Evolutionary conservation across 2,329 filamentous ascomycete species (phyloP).

Genomic region (Botrytis squamosa): DNA sequence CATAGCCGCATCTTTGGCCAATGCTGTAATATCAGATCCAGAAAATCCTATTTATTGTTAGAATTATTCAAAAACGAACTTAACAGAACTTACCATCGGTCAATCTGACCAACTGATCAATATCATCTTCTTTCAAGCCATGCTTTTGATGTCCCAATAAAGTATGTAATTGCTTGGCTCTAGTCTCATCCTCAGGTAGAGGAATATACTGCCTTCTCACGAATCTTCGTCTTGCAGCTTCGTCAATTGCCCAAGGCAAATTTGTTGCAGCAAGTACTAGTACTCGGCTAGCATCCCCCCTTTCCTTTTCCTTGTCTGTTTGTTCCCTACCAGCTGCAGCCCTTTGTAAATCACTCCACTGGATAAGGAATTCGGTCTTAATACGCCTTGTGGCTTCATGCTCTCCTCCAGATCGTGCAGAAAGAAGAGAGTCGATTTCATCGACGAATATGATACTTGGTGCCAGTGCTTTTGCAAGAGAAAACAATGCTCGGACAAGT

Average conservation of each 20-base stretch:
- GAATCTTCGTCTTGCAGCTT: slow-evolving; percentile 86
- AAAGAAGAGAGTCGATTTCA: slow-evolving; percentile 93
- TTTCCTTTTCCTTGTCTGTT: slow-evolving; percentile 62
- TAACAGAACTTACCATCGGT: slow-evolving; percentile 57
- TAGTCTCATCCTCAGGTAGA: slow-evolving; percentile 79
- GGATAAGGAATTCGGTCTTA: slow-evolving; percentile 96
- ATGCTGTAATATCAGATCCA: slow-evolving; percentile 91
- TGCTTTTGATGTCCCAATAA: slow-evolving; percentile 80
- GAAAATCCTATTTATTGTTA: slow-evolving; percentile 71
- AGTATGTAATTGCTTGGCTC: slow-evolving; percentile 74
- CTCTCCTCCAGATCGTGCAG: slow-evolving; percentile 79
- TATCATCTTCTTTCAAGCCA: slow-evolving; percentile 64
- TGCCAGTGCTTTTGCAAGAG: slow-evolving; percentile 81
- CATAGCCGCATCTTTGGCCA: slow-evolving; percentile 98
- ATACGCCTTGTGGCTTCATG: slow-evolving; percentile 91
- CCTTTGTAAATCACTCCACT: slow-evolving; percentile 92
- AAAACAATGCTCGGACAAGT: slow-evolving; percentile 87
- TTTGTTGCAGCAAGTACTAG: slow-evolving; percentile 95
- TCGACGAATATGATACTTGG: slow-evolving; percentile 98
- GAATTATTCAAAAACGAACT: not conserved
- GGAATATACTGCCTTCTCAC: slow-evolving; percentile 95
- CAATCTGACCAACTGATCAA: slow-evolving; percentile 69
- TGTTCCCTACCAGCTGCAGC: slow-evolving; percentile 84
- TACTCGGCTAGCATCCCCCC: slow-evolving; percentile 81
- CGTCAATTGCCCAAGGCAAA: slow-evolving; percentile 95